Percentiles rank a stretch among this genome's conserved stretches.
Evolutionary conservation across 257 asterid species (phyloP).

Genomic region (Apocynum venetum): DNA sequence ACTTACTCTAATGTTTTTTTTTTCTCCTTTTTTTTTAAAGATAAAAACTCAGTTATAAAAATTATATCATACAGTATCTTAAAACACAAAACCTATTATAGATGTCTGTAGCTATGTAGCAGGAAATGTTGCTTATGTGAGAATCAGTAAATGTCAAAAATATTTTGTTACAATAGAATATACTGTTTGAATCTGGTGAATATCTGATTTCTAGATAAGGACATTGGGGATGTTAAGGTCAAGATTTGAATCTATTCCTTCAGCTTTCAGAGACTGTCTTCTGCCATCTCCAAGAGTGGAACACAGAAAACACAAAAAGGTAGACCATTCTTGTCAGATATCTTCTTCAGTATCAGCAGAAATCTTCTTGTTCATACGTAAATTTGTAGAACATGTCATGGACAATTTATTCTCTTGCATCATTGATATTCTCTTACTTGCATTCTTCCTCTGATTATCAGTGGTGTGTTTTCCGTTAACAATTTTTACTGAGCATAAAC

Average conservation of each 20-base stretch:
- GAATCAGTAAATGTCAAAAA: neutral
- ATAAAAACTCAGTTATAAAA: neutral
- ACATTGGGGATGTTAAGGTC: constrained; percentile 98
- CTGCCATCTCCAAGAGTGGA: constrained; percentile 73
- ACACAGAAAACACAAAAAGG: constrained; percentile 43
- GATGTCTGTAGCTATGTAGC: neutral
- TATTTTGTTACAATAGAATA: neutral
- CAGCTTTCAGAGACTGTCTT: constrained; percentile 82
- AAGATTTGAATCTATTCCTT: constrained; percentile 83
- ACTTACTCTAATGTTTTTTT: neutral
- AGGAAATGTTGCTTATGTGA: neutral
- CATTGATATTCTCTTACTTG: neutral
- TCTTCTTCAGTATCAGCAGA: constrained; percentile 18
- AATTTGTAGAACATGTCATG: neutral
- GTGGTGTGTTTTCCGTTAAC: neutral
- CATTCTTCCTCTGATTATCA: neutral
- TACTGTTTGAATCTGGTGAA: neutral
- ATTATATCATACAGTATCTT: neutral
- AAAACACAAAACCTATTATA: neutral
- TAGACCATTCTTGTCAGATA: constrained; percentile 21
- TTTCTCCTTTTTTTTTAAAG: neutral
- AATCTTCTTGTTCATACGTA: neutral
- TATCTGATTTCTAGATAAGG: constrained; percentile 62
- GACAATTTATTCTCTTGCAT: neutral
- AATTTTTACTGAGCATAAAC: constrained; percentile 1